Percentiles rank a stretch among this genome's conserved stretches.
phyloP scores from a whole-genome alignment of 805 yeast genomes.

The Saturnispora sekii region DNA sequence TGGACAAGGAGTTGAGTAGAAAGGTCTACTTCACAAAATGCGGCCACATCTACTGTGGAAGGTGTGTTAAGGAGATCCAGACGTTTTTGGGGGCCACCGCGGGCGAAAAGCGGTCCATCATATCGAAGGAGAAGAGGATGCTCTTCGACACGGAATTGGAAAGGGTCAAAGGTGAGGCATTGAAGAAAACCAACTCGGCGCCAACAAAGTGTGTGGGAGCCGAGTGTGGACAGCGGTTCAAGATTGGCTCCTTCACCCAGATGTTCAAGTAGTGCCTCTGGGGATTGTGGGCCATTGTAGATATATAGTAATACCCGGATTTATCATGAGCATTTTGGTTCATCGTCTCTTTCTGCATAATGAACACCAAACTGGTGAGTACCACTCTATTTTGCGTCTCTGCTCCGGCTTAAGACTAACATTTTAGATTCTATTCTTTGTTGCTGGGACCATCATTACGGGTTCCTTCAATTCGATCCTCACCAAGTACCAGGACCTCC shows the following conservation, averaged over 20 bases:
- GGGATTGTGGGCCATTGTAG: too few relatives aligned
- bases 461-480: constrained; percentile 68
- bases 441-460: constrained; percentile 47
- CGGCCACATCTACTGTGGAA: constrained; percentile 83
- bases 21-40: constrained; percentile 60
- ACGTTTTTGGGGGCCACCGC: constrained; percentile 13
- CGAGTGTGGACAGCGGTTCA: constrained; percentile 28
- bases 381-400: neutral
- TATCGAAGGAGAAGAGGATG: constrained; percentile 15
- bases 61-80: constrained; percentile 65
- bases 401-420: neutral
- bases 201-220: constrained; percentile 51
- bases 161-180: constrained; percentile 28
- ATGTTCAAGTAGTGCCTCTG: too few relatives aligned
- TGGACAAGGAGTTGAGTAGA: constrained; percentile 52
- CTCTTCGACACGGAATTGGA: too few relatives aligned
- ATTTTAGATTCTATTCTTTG: constrained; percentile 24
- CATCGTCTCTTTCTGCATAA: too few relatives aligned
- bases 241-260: too few relatives aligned
- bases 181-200: constrained; percentile 28
- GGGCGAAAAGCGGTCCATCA: constrained; percentile 11
- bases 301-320: too few relatives aligned
- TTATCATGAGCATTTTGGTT: too few relatives aligned
- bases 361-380: neutral
- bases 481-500: constrained; percentile 69